Base-by-base conservation (phyloP, 108 stramenopile genomes). In the Cylindrotheca closterium region DNA sequence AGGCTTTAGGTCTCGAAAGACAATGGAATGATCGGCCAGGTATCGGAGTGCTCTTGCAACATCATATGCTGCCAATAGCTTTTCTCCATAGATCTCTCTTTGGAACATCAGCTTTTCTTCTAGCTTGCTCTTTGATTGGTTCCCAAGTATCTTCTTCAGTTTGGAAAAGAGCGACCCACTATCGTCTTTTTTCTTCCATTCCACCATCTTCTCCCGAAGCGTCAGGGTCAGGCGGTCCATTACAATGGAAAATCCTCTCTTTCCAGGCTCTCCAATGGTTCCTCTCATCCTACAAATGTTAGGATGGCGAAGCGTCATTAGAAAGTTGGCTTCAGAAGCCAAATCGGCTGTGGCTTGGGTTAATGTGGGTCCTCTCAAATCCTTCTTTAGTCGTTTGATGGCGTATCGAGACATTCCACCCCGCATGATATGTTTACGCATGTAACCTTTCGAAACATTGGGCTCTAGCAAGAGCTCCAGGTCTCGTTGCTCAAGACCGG, bases 271-370 rank as follows among this genome's bases (percentile, higher is more conserved):
- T 25, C 84, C 80, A 2, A 73, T 54, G 29, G 71, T 67, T n/a
- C 77, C 87, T 30, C 84, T 66, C 47, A 88, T 63, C 15, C 74
- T 75, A 19, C 81, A 68, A 48, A 87, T 80, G 56, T 84, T 81
- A 5, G 81, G 81, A 73, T 88, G 87, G 23, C 67, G 65, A 37
- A 88, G 31, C 29, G 62, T 57, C 15, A 73, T 46, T n/a, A 88
- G 56, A 54, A 88, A 79, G 55, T 81, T 76, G 22, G 84, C 83
- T 65, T 88, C 87, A 21, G 70, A 67, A 0, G 83, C 77, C 23
- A 87, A 46, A 51, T 87, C 86, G 24, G 51, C 34, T n/a, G 51
- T 29, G n/a, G 63, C 51, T n/a, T n/a, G 5, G 5, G 33, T 30
- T 68, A 48, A 59, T 70, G 1, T 67, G 66, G 46, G 66, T 71